Base-by-base conservation (phyloP, 2,329 filamentous ascomycete genomes). In the Pseudonectria foliicola region DNA sequence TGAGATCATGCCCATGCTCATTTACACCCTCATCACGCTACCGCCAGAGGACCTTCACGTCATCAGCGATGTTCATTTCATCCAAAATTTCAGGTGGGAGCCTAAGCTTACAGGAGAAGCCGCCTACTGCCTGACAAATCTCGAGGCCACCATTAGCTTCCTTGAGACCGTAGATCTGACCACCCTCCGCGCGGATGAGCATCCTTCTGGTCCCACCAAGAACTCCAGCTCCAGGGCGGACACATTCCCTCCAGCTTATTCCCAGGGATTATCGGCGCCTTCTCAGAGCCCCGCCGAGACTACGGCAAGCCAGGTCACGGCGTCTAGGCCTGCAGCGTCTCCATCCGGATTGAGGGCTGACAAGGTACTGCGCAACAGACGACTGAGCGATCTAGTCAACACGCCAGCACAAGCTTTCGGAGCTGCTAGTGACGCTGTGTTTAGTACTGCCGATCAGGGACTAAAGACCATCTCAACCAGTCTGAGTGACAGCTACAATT, bases 1-100 rank as follows among this genome's bases (percentile, higher is more conserved):
- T 55, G 92, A 96, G 62, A 93, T 98, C 35, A 80, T 98, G 58
- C 92, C 92, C 1, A 95, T 94, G 60, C 73, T 98, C 43, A 98
- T 98, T 42, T 98, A 94, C 64, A 86, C 88, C 0, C 74, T 98
- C 40, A 93, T 98, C 55, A 95, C 88, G 3, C 82, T 89, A 29
- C 82, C 87, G 1, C 84, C 89, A 0, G 85, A 92, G 59, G 77
- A 81, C 24, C 80, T 96, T 31, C 85, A 89, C 57, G 82, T 89
- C 36, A 87, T 95, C 53, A 96, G 90, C 66, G 93, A 98, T 57
- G 69, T 93, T n/a, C 79, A 84, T 49, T 98, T 96, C 57, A 88
- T 96, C 46, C 89, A 96, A 56, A 71, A 84, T 42, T 98, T 98
- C 57, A 79, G 92, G 37, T 85, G 86, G 57, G 77, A 85, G 34